Conservation (phyloP, 257 asterid genomes). For the Lithospermum erythrorhizon region DNA sequence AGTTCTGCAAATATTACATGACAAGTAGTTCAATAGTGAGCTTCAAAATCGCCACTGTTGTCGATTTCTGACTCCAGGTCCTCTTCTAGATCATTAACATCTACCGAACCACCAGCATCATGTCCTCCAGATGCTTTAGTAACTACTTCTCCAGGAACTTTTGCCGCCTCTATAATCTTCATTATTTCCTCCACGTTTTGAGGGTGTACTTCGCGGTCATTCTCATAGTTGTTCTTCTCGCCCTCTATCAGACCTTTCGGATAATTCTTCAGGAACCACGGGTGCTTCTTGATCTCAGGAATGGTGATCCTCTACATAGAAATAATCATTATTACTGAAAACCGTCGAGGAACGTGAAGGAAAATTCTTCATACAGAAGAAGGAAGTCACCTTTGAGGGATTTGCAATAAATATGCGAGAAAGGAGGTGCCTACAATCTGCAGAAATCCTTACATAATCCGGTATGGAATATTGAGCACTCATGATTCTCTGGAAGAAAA, state of each 20-base stretch:
- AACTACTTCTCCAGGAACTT: conserved; percentile 16
- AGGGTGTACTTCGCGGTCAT: conserved; percentile 33
- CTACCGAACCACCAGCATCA: conserved; percentile 11
- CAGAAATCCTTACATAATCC: conserved; percentile 79
- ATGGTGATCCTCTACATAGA: conserved; percentile 56
- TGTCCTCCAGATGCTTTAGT: conserved; percentile 11
- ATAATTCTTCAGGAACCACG: conserved; percentile 81
- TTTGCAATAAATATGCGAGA: conserved; percentile 77
- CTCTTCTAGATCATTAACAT: conserved; percentile 19
- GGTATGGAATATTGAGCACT: conserved; percentile 82
- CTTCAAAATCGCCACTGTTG: conserved; percentile 17
- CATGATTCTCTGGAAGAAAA: conserved; percentile 62
- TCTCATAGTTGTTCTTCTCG: conserved; percentile 39
- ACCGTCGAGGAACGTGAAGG: not conserved
- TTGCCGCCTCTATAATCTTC: conserved; percentile 71
- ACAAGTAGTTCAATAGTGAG: not conserved
- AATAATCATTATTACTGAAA: not conserved
- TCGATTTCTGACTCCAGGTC: conserved; percentile 29
- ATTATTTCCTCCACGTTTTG: conserved; percentile 76
- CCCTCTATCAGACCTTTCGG: conserved; percentile 70
- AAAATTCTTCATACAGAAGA: not conserved
- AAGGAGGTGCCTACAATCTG: conserved; percentile 84
- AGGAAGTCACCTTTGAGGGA: conserved; percentile 52
- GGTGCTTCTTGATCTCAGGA: conserved; percentile 78
- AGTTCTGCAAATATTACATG: no score